Conservation (phyloP, 352 stramenopile genomes). For the Phytophthora vignae region DNA sequence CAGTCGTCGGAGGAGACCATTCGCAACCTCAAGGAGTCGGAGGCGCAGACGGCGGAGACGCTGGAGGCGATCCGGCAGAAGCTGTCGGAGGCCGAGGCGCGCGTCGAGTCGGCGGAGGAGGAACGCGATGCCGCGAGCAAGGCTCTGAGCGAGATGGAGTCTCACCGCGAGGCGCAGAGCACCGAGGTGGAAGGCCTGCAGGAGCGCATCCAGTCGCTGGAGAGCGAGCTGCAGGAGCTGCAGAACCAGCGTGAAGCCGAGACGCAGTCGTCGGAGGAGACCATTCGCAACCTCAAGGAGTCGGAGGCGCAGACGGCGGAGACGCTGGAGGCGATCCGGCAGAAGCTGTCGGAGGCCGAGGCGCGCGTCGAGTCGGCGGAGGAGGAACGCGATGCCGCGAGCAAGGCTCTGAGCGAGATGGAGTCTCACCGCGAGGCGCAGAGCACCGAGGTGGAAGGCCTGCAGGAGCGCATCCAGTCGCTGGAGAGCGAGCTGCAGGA, state of each 20-base stretch:
- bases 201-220: slow-evolving; percentile 20
- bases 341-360: slow-evolving; percentile 25
- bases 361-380: slow-evolving; percentile 11
- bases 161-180: slow-evolving; percentile 10
- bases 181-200: slow-evolving; percentile 12
- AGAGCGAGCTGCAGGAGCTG: slow-evolving; percentile 9
- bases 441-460: slow-evolving; percentile 6
- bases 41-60: slow-evolving; percentile 12
- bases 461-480: slow-evolving; percentile 16
- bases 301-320: slow-evolving; percentile 17
- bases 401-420: slow-evolving; percentile 15
- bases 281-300: slow-evolving; percentile 16
- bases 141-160: slow-evolving; percentile 13
- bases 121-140: slow-evolving; percentile 14
- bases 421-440: slow-evolving; percentile 12
- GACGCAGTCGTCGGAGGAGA: slow-evolving; percentile 14
- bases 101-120: slow-evolving; percentile 9
- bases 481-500: slow-evolving; percentile 16
- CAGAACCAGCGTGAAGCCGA: slow-evolving; percentile 15
- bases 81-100: slow-evolving; percentile 20
- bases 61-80: slow-evolving; percentile 23
- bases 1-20: slow-evolving; percentile 22
- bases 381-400: slow-evolving; percentile 13
- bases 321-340: slow-evolving; percentile 14
- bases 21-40: slow-evolving; percentile 14